phyloP scores from a whole-genome alignment of 2,329 filamentous ascomycete species.

The Claviceps pusilla region DNA sequence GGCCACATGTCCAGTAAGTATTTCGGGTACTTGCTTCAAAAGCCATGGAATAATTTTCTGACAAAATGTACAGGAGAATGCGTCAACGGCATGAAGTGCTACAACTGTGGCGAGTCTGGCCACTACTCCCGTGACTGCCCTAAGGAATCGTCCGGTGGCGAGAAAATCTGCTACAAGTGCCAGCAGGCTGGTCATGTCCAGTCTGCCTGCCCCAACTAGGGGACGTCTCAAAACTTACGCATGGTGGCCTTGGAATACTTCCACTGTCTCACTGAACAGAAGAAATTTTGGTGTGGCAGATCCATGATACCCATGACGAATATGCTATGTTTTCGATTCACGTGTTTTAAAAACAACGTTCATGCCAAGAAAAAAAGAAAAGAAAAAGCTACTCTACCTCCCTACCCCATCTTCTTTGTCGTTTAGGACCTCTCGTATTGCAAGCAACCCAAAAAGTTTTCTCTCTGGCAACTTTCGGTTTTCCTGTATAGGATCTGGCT shows the following conservation, averaged over 20 bases:
- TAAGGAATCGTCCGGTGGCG: slow-evolving; percentile 68
- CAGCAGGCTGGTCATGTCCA: slow-evolving; percentile 76
- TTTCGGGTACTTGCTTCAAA: too few species aligned
- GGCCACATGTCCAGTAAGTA: slow-evolving; percentile 81
- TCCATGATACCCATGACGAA: slow-evolving; percentile 28
- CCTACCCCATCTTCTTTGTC: slow-evolving; percentile 5
- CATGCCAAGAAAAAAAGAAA: neutral
- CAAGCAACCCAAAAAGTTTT: slow-evolving; percentile 1
- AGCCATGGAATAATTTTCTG: slow-evolving; percentile 4
- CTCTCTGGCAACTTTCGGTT: neutral
- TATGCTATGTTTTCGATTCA: slow-evolving; percentile 12
- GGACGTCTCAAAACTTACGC: neutral
- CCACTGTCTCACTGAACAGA: slow-evolving; percentile 11
- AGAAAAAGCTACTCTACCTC: slow-evolving; percentile 8
- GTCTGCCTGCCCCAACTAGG: slow-evolving; percentile 72
- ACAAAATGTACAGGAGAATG: slow-evolving; percentile 52
- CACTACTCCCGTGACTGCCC: slow-evolving; percentile 94
- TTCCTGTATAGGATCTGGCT: neutral
- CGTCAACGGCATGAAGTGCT: slow-evolving; percentile 98
- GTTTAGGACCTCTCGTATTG: neutral
- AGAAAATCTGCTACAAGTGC: slow-evolving; percentile 99
- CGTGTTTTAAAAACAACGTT: slow-evolving; percentile 11
- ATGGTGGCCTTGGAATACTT: slow-evolving; percentile 10
- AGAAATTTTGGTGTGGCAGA: slow-evolving; percentile 25
- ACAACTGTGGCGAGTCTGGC: slow-evolving; percentile 91